Percentiles rank a stretch among this genome's conserved stretches.
Conservation (phyloP, 176 grass and related monocot species). For the Zea luxurians region DNA sequence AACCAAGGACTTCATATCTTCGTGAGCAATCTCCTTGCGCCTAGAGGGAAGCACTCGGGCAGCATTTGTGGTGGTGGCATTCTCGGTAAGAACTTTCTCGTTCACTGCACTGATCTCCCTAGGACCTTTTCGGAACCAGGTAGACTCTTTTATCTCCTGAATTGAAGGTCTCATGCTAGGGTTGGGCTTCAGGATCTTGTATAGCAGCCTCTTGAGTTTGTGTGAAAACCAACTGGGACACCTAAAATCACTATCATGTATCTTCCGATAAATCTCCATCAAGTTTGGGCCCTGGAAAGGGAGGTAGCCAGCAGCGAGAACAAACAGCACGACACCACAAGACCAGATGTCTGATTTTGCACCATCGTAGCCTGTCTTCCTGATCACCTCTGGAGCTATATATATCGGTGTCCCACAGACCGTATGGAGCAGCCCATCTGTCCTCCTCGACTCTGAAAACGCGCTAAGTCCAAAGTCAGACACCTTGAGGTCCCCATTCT, state of each 20-base stretch:
- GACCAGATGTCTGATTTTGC: constrained; percentile 87
- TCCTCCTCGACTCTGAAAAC: constrained; percentile 54
- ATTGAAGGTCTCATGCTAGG: constrained; percentile 66
- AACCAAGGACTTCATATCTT: constrained; percentile 37
- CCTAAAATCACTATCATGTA: constrained; percentile 64
- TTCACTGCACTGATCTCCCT: constrained; percentile 30
- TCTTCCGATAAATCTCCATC: constrained; percentile 80
- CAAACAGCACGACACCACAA: constrained; percentile 81
- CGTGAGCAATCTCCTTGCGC: constrained; percentile 30
- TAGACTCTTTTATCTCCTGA: constrained; percentile 68
- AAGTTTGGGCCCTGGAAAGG: constrained; percentile 75
- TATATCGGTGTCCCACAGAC: constrained; percentile 82
- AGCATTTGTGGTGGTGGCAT: not conserved
- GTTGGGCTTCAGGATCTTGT: constrained; percentile 76
- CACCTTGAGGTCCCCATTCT: constrained; percentile 71
- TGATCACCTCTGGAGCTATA: constrained; percentile 88
- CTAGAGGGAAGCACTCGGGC: constrained; percentile 6
- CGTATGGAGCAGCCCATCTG: constrained; percentile 81
- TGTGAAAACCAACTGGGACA: constrained; percentile 72
- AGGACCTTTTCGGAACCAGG: constrained; percentile 76
- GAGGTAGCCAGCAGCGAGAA: constrained; percentile 67
- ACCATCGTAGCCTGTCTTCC: constrained; percentile 64
- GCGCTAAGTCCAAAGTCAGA: constrained; percentile 80
- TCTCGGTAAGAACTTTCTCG: constrained; percentile 33
- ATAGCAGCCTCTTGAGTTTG: constrained; percentile 59